Evolutionary conservation across 768 basidiomycete genomes (phyloP), one percentile per base, ranked within the genome.

Genomic region (Suillus paluster): DNA sequence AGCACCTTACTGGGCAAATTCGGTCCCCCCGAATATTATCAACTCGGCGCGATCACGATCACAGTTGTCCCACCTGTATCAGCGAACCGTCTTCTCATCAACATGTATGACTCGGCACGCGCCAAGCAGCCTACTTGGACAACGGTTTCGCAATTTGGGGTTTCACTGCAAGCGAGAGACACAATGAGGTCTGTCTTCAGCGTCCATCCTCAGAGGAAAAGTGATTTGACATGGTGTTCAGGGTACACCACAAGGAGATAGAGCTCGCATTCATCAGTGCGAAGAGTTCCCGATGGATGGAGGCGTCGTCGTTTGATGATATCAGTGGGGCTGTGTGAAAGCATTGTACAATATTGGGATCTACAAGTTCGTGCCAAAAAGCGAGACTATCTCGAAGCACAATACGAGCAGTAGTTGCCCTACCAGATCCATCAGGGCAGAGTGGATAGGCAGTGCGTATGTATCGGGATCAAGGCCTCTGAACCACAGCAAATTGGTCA

Each of bases 361-460:
- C 21, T 70, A 67, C 44, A 62, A 50, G 8, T 58, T 42, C 2
- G 70, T 52, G 36, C 83, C 84, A 2, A 82, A 39, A 15, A 66
- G 66, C 3, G 85, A 82, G 4, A 89, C 89, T 36, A 92, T 76
- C 71, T 87, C 83, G 67, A 91, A 93, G 71, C 89, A 90, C 1
- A 84, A 67, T 2, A 94, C 93, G 10, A 98, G 83, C 11, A 97
- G 78, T 25, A 90, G 71, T 71, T 95, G 91, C 14, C 94, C 93
- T 39, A 92, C 76, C 57, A 96, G 85, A 73, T 96, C 94, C 82
- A 95, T 89, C 49, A 94, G 71, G 1, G 95, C 92, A 9, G 92
- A 94, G 65, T 97, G 95, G 33, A 97, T 85, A 12, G 95, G 95
- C n/a, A 98, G 78, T 2, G 94, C 94, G 72, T 97, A 95, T 77